phyloP scores from a whole-genome alignment of 768 basidiomycete genomes.

The Nevesoporus exiguus region DNA sequence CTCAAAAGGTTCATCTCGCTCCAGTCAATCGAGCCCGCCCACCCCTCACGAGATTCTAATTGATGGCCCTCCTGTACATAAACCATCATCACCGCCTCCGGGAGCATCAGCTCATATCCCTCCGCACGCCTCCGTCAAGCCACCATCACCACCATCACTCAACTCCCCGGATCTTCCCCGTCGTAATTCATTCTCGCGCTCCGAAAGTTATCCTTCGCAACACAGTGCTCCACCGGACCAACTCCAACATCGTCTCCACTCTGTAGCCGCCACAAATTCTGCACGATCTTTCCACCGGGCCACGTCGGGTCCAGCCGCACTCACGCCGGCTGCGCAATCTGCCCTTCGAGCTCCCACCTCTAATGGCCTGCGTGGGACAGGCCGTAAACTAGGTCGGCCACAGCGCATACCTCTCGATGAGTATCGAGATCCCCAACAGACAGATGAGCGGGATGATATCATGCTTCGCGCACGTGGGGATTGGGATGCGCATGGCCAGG shows the following conservation, averaged over 20 bases:
- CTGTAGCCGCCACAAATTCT: slow-evolving; percentile 15
- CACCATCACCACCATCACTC: slow-evolving; percentile 34
- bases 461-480: slow-evolving; percentile 28
- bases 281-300: slow-evolving; percentile 64
- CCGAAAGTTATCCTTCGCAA: slow-evolving; percentile 60
- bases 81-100: slow-evolving; percentile 26
- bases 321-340: slow-evolving; percentile 30
- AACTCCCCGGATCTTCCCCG: slow-evolving; percentile 38
- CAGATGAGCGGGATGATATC: slow-evolving; percentile 35
- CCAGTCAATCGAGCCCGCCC: slow-evolving; percentile 38
- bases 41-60: slow-evolving; percentile 37
- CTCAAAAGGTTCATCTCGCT: slow-evolving; percentile 41
- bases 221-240: slow-evolving; percentile 29
- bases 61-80: slow-evolving; percentile 23
- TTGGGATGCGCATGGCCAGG: slow-evolving; percentile 29
- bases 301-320: slow-evolving; percentile 53
- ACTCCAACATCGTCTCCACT: slow-evolving; percentile 31
- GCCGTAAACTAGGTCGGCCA: slow-evolving; percentile 33
- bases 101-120: slow-evolving; percentile 17
- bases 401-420: slow-evolving; percentile 39
- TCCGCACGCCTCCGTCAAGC: slow-evolving; percentile 22
- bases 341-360: slow-evolving; percentile 29
- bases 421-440: slow-evolving; percentile 29
- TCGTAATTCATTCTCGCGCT: slow-evolving; percentile 57
- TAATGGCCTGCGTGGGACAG: slow-evolving; percentile 33